Evolutionary conservation across 129 eudicot species (phyloP), one percentile per base, ranked within the genome.

Genomic region (Helichrysum umbraculigerum): DNA sequence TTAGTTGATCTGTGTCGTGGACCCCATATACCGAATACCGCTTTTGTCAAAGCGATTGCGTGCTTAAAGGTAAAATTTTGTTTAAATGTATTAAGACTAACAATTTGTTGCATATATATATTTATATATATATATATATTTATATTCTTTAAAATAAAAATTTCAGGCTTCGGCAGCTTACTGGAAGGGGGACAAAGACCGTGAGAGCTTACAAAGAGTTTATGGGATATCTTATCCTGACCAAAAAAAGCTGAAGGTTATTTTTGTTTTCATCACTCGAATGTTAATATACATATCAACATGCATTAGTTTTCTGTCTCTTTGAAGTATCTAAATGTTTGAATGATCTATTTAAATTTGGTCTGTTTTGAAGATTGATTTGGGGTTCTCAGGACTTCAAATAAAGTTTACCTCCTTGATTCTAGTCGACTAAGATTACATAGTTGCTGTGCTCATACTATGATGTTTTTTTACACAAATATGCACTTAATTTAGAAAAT

Each of bases 1-100:
- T 86, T 95, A 78, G 97, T 95, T 76, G 99, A 95, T 80, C 70
- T 94, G 72, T 95, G 99, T 56, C 97, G 99, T 81, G 99, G 99
- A 16, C 99, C 99, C 7, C 99, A 95, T 81, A 95, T 95, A 72
- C 97, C 97, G 58, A 89, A 91, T 78, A 95, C 97, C 5, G 86
- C 97, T 61, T 95, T 91, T 86, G 97, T 87, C 20, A 95, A 95
- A 81, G 97, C 97, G 61, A 81, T 95, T 79, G 73, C 84, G 68
- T 95, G 97, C 81, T 80, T 91, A 66, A 95, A 91, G 97, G 97
- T 89, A 77, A 25, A 67, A 75, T 51, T 58, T 16, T 76, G 71
- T 50, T 39, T 10, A 61, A 15, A 41, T 75, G 17, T 47, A 21
- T 19, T 17, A 63, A 70, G 35, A 68, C 72, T 25, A 33, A 8